phyloP scores from a whole-genome alignment of 2,329 filamentous ascomycete species.

The Cucurbitaria berberidis region DNA sequence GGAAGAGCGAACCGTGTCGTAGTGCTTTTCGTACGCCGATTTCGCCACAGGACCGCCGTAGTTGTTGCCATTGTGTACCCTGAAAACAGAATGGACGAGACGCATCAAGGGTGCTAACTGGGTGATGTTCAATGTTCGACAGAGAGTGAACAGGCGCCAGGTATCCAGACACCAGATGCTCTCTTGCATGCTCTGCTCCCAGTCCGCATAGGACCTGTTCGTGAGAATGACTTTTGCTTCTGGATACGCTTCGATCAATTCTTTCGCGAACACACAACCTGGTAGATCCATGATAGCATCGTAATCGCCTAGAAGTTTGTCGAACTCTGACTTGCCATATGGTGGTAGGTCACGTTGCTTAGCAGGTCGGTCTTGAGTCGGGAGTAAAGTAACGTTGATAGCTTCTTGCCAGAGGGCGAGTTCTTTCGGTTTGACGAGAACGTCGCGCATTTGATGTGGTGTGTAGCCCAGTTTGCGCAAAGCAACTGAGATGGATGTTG shows the following conservation, averaged over 20 bases:
- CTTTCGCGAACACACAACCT: slow-evolving; percentile 33
- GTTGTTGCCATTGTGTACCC: slow-evolving; percentile 29
- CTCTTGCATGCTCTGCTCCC: slow-evolving; percentile 36
- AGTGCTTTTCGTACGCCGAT: slow-evolving; percentile 32
- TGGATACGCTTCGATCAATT: slow-evolving; percentile 41
- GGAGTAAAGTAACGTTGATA: slow-evolving; percentile 28
- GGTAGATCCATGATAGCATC: slow-evolving; percentile 46
- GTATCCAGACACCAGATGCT: slow-evolving; percentile 34
- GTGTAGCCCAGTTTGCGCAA: slow-evolving; percentile 54
- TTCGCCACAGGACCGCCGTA: slow-evolving; percentile 28
- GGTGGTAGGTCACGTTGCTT: slow-evolving; percentile 19
- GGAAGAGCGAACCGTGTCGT: slow-evolving; percentile 27
- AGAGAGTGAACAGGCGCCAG: slow-evolving; percentile 26
- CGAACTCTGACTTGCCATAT: slow-evolving; percentile 51
- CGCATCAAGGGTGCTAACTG: slow-evolving; percentile 32
- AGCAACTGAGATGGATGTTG: slow-evolving; percentile 56
- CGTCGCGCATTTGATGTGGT: slow-evolving; percentile 30
- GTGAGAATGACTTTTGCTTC: slow-evolving; percentile 45
- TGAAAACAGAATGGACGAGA: slow-evolving; percentile 31
- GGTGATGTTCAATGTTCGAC: slow-evolving; percentile 26
- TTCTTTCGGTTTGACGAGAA: slow-evolving; percentile 26
- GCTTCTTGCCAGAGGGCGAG: slow-evolving; percentile 41
- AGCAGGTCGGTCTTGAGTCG: slow-evolving; percentile 15
- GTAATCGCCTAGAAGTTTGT: slow-evolving; percentile 54
- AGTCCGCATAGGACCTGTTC: slow-evolving; percentile 32